Evolutionary conservation across 1,139 yeast genomes (phyloP).

Genomic region (Protomyces arabidopsidicola): DNA sequence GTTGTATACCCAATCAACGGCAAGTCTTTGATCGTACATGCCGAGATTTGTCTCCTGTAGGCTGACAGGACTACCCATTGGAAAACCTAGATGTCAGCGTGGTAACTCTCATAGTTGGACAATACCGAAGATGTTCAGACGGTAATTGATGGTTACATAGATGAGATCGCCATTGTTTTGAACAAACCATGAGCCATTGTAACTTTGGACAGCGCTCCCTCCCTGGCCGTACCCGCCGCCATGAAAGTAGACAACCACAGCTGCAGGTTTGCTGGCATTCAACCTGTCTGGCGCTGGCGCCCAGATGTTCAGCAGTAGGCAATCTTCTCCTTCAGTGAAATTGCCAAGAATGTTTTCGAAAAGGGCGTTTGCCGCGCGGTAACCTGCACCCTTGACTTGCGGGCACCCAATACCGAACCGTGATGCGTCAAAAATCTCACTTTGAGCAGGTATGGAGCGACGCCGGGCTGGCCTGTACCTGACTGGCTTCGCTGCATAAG

Average conservation of each 20-base stretch:
- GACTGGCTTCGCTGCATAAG: background rate
- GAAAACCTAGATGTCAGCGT: slow-evolving; percentile 33
- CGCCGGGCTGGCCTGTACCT: slow-evolving; percentile 3
- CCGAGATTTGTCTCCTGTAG: slow-evolving; percentile 38
- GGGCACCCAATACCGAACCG: slow-evolving; percentile 15
- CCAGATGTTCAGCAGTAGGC: slow-evolving; percentile 18
- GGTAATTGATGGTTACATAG: slow-evolving; percentile 11
- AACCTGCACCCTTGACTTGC: slow-evolving; percentile 6
- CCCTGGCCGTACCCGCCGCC: slow-evolving; percentile 40
- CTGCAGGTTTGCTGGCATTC: background rate
- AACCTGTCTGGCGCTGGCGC: background rate
- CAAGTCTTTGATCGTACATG: slow-evolving; percentile 39
- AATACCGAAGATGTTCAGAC: slow-evolving; percentile 25
- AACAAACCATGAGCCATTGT: slow-evolving; percentile 7
- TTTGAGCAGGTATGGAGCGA: background rate
- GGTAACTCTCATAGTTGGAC: no score
- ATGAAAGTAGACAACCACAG: slow-evolving; percentile 39
- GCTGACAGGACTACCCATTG: slow-evolving; percentile 6
- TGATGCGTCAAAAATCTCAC: slow-evolving; percentile 11
- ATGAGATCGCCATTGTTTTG: slow-evolving; percentile 8
- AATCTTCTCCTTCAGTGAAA: slow-evolving; percentile 32
- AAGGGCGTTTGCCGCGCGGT: slow-evolving; percentile 31
- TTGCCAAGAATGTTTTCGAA: background rate
- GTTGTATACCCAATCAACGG: slow-evolving; percentile 41
- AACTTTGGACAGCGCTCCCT: background rate